Conservation (phyloP, 805 yeast species). For the Lachancea sp. region DNA sequence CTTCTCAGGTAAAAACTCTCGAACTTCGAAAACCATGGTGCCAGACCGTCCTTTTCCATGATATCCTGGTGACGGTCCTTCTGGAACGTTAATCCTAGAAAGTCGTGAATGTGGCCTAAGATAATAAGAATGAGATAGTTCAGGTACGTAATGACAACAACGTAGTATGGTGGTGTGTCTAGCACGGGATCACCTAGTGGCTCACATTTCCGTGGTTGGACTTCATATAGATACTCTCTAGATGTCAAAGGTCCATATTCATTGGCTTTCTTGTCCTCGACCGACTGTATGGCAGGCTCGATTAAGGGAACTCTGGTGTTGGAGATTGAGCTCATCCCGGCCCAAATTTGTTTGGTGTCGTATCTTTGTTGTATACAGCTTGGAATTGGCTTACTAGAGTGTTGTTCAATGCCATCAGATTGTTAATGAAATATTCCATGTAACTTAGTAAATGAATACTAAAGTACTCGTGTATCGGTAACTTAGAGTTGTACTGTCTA, state of each 20-base stretch:
- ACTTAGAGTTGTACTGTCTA: too few relatives aligned
- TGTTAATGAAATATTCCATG: too few relatives aligned
- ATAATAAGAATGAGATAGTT: constrained; percentile 78
- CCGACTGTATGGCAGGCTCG: constrained; percentile 31
- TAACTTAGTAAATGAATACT: too few relatives aligned
- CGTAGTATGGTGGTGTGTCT: constrained; percentile 84
- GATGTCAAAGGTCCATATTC: constrained; percentile 73
- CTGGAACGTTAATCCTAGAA: constrained; percentile 67
- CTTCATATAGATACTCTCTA: constrained; percentile 55
- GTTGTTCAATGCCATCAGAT: too few relatives aligned
- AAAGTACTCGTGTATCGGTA: too few relatives aligned
- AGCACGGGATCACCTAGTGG: constrained; percentile 54
- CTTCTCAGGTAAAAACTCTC: constrained; percentile 92
- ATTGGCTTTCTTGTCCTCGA: constrained; percentile 42
- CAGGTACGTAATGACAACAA: constrained; percentile 75
- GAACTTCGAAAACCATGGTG: constrained; percentile 92
- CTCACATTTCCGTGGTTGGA: constrained; percentile 47
- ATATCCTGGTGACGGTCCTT: constrained; percentile 61
- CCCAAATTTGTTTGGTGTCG: neutral
- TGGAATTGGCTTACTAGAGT: too few relatives aligned
- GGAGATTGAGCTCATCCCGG: constrained; percentile 10
- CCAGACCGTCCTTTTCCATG: constrained; percentile 77
- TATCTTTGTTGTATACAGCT: too few relatives aligned
- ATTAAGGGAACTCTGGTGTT: constrained; percentile 33
- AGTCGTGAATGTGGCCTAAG: constrained; percentile 87